Evolutionary conservation across 352 stramenopile genomes (phyloP).

Genomic region (Phytophthora colocasiae): DNA sequence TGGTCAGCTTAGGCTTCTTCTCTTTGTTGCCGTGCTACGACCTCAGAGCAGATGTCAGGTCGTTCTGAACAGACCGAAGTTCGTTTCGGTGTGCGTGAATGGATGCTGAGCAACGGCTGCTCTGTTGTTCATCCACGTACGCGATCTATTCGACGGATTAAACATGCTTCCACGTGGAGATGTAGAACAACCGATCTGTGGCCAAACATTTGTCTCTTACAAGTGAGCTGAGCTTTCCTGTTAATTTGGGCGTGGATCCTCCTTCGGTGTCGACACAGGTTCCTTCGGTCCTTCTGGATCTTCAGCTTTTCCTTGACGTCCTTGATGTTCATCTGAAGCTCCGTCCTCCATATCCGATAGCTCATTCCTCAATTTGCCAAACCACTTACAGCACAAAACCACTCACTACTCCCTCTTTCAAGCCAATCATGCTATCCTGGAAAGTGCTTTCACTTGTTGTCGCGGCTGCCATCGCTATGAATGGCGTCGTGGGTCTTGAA

Average conservation of each 20-base stretch:
- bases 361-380: slow-evolving; percentile 28
- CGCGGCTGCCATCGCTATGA: slow-evolving; percentile 22
- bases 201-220: not conserved
- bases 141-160: not conserved
- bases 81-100: slow-evolving; percentile 15
- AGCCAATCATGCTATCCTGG: slow-evolving; percentile 17
- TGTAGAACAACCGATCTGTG: slow-evolving; percentile 5
- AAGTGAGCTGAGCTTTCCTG: not conserved
- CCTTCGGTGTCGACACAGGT: not conserved
- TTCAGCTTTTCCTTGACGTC: not conserved
- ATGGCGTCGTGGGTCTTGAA: slow-evolving; percentile 18
- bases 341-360: slow-evolving; percentile 1
- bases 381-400: not conserved
- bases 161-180: slow-evolving; percentile 6
- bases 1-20: not conserved
- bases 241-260: not conserved
- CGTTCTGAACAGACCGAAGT: not conserved
- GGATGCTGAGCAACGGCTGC: not conserved
- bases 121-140: not conserved
- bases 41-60: slow-evolving; percentile 1
- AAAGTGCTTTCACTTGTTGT: slow-evolving; percentile 19
- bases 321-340: not conserved
- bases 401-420: not conserved
- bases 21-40: not conserved
- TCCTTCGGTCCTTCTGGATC: not conserved